phyloP scores from a whole-genome alignment of 306 rosid genomes.

The Malus asiatica region DNA sequence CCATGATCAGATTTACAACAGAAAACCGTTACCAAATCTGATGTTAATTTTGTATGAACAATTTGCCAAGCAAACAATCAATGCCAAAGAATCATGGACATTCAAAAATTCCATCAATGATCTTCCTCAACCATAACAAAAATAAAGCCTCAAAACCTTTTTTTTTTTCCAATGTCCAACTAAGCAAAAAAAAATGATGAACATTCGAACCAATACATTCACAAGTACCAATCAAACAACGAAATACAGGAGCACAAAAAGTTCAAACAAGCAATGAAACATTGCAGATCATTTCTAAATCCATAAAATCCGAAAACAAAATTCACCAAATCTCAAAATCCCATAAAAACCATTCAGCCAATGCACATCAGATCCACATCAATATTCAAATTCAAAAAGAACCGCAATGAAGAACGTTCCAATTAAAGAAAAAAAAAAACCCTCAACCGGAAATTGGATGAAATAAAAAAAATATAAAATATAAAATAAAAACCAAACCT shows the following conservation, averaged over 20 bases:
- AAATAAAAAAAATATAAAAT: background rate
- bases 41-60: background rate
- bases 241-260: background rate
- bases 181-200: background rate
- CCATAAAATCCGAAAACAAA: too few species aligned
- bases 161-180: background rate
- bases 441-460: background rate
- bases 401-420: too few species aligned
- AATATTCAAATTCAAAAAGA: background rate
- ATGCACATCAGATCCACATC: background rate
- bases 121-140: background rate
- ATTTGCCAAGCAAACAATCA: background rate
- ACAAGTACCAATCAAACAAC: background rate
- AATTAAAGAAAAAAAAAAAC: too few species aligned
- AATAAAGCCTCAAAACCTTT: background rate
- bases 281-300: background rate
- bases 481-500: constrained; percentile 3
- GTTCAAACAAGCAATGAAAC: too few species aligned
- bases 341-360: background rate
- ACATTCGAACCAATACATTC: background rate
- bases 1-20: background rate
- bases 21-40: background rate
- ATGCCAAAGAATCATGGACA: background rate
- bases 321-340: background rate
- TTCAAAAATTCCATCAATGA: background rate